A percentile compares a stretch with the other conserved stretches of the same genome.
phyloP scores from a whole-genome alignment of 306 rosid genomes.

The Rosa persica region DNA sequence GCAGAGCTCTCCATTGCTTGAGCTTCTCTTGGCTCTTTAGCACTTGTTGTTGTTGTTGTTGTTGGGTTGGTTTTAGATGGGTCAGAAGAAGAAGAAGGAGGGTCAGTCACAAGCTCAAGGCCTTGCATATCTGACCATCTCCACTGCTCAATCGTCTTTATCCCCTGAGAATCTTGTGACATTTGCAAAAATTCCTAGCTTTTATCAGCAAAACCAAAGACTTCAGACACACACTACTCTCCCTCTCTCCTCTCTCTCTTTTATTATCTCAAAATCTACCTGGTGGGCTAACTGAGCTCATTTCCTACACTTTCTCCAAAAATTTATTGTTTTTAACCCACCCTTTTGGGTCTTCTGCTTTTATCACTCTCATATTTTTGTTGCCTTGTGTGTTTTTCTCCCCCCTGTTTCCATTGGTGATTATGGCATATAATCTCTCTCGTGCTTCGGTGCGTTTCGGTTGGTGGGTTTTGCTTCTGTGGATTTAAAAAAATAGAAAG shows the following conservation, averaged over 20 bases:
- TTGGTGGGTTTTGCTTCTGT: conserved; percentile 48
- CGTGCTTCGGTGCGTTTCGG: conserved; percentile 26
- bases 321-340: conserved; percentile 21
- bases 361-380: conserved; percentile 11
- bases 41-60: not conserved
- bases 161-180: conserved; percentile 90
- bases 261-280: conserved; percentile 43
- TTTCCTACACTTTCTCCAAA: conserved; percentile 23
- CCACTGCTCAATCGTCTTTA: conserved; percentile 87
- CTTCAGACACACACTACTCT: conserved; percentile 11
- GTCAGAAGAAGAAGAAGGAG: conserved; percentile 35
- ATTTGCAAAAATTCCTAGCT: conserved; percentile 63
- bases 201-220: conserved; percentile 40
- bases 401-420: conserved; percentile 12
- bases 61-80: conserved; percentile 39
- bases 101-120: conserved; percentile 60
- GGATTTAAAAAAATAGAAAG: conserved; percentile 25
- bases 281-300: conserved; percentile 41
- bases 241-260: conserved; percentile 9
- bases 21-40: conserved; percentile 20
- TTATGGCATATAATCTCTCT: conserved; percentile 12
- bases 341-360: conserved; percentile 8
- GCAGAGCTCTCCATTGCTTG: conserved; percentile 47
- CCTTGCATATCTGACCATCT: conserved; percentile 99
- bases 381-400: conserved; percentile 17